Evolutionary conservation across 2,329 filamentous ascomycete species (phyloP), one percentile per base, ranked within the genome.

Genomic region (Phialophora chinensis): DNA sequence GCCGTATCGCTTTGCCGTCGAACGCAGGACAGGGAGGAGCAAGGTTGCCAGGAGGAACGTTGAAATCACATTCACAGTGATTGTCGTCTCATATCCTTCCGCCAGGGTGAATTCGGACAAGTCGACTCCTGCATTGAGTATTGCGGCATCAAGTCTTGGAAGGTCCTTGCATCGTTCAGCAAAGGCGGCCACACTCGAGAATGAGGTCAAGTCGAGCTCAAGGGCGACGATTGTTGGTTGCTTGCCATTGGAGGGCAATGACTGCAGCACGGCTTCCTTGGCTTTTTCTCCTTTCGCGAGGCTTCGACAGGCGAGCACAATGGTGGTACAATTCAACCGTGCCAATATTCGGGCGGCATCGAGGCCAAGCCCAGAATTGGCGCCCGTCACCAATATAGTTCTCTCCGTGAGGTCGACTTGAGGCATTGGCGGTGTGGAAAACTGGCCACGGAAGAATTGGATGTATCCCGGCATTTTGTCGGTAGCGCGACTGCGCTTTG

Each of bases 261-360:
- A 58, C 35, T 64, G 74, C 55, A 82, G 44, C 5, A 77, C 0
- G 73, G 66, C 11, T 72, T 54, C 23, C 74, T 54, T 76, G 52
- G 81, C 80, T 4, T 63, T 71, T 53, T 79, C 72, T 4, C 80
- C 81, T 42, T 80, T 79, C 2, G 67, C 14, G 0, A 75, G 38
- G 7, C 76, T 75, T 33, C 78, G 74, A 20, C 78, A 81, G 31
- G 74, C 78, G 17, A 86, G 77, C 72, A 81, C 84, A 70, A 86
- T 82, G 7, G 77, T 74, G 6, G 73, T 54, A 10, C 82, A 82
- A 58, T 77, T 77, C 23, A 70, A 54, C 23, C 79, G 77, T 14
- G 81, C 79, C 4, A 76, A 79, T 2, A 82, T 77, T 8, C 75
- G 75, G 7, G 79, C 78, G 54, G 80, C 78, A 73, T 83, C 81